Conservation (phyloP, 1,139 yeast species). For the Hansenula lynferdii region DNA sequence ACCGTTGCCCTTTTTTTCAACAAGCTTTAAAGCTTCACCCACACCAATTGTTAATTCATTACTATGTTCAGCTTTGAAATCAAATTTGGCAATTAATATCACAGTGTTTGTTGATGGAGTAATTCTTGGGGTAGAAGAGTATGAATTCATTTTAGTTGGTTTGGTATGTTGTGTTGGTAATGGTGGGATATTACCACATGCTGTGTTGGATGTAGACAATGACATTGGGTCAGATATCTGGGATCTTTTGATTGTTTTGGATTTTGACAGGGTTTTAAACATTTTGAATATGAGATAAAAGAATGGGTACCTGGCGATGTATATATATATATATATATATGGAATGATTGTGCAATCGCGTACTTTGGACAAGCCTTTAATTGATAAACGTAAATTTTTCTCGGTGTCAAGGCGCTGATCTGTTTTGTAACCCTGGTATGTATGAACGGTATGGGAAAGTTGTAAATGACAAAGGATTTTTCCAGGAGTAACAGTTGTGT, state of each 20-base stretch:
- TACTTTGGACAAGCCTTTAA: too few species aligned
- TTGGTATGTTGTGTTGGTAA: background rate
- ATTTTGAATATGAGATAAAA: too few species aligned
- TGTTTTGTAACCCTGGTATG: too few species aligned
- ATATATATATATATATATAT: too few species aligned
- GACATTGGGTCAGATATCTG: conserved; percentile 1
- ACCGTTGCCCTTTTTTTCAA: conserved; percentile 55
- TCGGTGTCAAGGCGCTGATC: too few species aligned
- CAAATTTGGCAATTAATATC: conserved; percentile 32
- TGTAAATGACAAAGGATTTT: too few species aligned
- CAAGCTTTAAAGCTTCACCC: conserved; percentile 53
- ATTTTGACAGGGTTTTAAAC: background rate
- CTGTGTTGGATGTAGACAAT: background rate
- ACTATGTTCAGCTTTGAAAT: conserved; percentile 48
- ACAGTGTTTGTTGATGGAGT: conserved; percentile 7
- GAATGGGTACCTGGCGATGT: too few species aligned
- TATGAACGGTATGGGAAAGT: too few species aligned
- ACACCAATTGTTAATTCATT: conserved; percentile 48
- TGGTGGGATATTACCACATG: background rate
- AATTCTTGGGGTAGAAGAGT: conserved; percentile 2
- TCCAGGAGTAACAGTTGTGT: too few species aligned
- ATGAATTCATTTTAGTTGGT: background rate
- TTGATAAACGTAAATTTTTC: too few species aligned
- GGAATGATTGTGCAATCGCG: too few species aligned
- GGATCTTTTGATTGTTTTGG: background rate